Base-by-base conservation (phyloP, 2,329 filamentous ascomycete species). In the Colletotrichum euphorbiae region DNA sequence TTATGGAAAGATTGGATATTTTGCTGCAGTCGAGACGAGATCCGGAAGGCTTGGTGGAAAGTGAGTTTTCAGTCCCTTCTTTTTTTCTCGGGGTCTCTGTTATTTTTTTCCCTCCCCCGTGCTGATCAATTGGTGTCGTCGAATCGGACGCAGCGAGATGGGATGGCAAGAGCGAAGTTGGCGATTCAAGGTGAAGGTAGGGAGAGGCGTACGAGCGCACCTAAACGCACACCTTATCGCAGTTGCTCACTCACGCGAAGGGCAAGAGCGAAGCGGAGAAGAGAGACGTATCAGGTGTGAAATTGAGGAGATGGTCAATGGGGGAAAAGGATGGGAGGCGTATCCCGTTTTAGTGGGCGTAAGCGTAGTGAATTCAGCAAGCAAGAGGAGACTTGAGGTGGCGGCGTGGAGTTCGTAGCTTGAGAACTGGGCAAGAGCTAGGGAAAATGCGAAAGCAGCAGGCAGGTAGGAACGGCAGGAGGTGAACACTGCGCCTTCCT, bases 111-210 rank as follows among this genome's bases (percentile, higher is more conserved):
- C 17, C 45, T 48, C 36, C 24, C 38, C 28, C 43, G 13, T 42
- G 38, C 31, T 54, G 36, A 43, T 31, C 31, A 46, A 61, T 62
- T 45, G 42, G 24, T 33, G 46, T 52, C 17, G 42, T 50, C 33
- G 54, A 65, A 65, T 68, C 65, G 48, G 65, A 68, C 54, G 65
- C 33, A 54, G 48, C 55, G 40, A 68, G 65, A 68, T 68, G 61
- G 65, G 65, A 68, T 65, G 65, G 65, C 61, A 65, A 68, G 61
- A 65, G 52, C 46, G 61, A 58, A 46, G 46, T 65, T 68, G 60
- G 54, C 38, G 46, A 54, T 58, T 43, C 21, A 55, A 51, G 43
- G 17, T 15, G 33, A 62, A 67, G 45, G 64, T 60, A 50, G 58
- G 31, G 58, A 38, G 33, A 60, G 46, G 60, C 13, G 58, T 38